Evolutionary conservation across 345 rosid species (phyloP), one percentile per base, ranked within the genome.

Genomic region (Excoecaria agallocha): DNA sequence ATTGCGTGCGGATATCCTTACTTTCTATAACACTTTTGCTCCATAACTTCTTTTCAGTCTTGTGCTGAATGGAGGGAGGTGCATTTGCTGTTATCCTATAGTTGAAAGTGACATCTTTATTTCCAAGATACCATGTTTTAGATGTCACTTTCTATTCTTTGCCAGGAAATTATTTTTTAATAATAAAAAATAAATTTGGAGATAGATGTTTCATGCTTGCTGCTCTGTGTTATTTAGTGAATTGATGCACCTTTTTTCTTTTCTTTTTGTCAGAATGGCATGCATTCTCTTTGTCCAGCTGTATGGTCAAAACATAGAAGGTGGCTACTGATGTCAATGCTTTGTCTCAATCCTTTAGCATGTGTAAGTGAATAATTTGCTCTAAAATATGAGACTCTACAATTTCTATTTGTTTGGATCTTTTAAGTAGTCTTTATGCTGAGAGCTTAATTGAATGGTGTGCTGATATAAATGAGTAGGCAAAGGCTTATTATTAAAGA

Each of bases 241-340:
- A 43, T 74, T 82, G 30, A 72, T 51, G 46, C 25, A 56, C 45
- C 48, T 59, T 2, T 60, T 81, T 75, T 69, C 67, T 51, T 61
- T 22, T 48, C 4, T 48, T 76, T 49, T 75, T 66, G 11, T 75
- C 92, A 95, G 99, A 91, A 89, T 79, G 99, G 99, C 63, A 83
- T 93, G 86, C 99, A 95, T 83, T 95, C 98, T 59, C 87, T 95
- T 10, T 95, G 99, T 80, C 99, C 99, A 69, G 96, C 98, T 43
- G 79, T 95, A 68, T 95, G 98, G 99, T 95, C 99, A 79, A 93
- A 90, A 85, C 98, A 95, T 80, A 78, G 98, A 74, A 90, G 98
- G 80, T 95, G 98, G 99, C 89, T 93, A 79, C 79, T 95, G 76
- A 95, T 95, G 98, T 93, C 99, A 78, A 95, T 95, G 98, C 89